Evolutionary conservation across 805 yeast genomes (phyloP).

Genomic region (Cyberlindnera meyerae): DNA sequence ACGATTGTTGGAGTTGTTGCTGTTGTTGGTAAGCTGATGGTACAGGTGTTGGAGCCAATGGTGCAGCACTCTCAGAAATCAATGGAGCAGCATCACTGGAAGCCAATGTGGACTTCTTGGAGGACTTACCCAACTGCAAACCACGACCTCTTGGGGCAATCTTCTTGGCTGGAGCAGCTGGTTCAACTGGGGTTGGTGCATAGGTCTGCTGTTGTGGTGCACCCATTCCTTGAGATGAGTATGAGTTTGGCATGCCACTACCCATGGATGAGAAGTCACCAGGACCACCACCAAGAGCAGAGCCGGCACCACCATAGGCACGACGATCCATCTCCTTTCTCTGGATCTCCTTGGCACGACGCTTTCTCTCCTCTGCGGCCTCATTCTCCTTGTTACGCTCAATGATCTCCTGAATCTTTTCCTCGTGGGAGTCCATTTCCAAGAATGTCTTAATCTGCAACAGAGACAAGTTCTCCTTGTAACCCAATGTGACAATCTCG

Average conservation of each 20-base stretch:
- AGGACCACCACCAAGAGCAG: slow-evolving; percentile 13
- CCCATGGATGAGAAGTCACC: slow-evolving; percentile 1
- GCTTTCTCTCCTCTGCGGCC: slow-evolving; percentile 95
- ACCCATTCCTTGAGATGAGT: slow-evolving; percentile 10
- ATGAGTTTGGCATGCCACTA: slow-evolving; percentile 1
- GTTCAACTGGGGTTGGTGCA: slow-evolving; percentile 24
- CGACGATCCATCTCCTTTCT: slow-evolving; percentile 67
- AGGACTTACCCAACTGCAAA: slow-evolving; percentile 64
- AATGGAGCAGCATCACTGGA: slow-evolving; percentile 28
- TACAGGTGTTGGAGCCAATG: slow-evolving; percentile 2
- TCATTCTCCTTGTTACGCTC: slow-evolving; percentile 95
- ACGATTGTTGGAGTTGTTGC: slow-evolving; percentile 1
- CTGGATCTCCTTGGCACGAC: slow-evolving; percentile 88
- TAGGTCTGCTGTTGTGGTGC: slow-evolving; percentile 12
- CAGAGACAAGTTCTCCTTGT: slow-evolving; percentile 77
- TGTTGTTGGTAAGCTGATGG: not conserved
- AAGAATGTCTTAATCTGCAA: slow-evolving; percentile 82
- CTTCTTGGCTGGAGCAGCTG: slow-evolving; percentile 14
- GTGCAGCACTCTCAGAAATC: slow-evolving; percentile 27
- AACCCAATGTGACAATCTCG: slow-evolving; percentile 86
- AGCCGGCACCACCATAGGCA: slow-evolving; percentile 31
- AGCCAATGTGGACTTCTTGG: slow-evolving; percentile 21
- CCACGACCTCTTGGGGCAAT: slow-evolving; percentile 60
- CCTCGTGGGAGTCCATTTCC: slow-evolving; percentile 98
- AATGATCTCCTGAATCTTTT: slow-evolving; percentile 95